Conservation (phyloP, 305 asterid species). For the Fraxinus latifolia region DNA sequence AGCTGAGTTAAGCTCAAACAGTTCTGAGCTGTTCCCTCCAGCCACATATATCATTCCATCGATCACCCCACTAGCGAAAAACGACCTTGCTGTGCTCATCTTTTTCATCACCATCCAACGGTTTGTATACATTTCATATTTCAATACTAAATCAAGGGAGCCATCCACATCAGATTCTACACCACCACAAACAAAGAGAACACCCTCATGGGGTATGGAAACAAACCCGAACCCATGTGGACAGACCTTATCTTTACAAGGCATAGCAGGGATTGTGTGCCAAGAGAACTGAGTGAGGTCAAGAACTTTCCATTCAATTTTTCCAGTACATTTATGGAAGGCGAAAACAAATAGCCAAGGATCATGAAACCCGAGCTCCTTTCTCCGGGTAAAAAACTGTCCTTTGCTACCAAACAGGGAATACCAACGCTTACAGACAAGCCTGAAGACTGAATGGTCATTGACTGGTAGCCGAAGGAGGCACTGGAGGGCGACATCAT, state of each 20-base stretch:
- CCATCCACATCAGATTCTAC: conserved; percentile 77
- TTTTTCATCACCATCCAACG: conserved; percentile 87
- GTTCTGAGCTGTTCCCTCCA: conserved; percentile 78
- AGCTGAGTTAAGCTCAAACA: conserved; percentile 72
- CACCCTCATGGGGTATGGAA: conserved; percentile 72
- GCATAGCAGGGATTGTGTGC: conserved; percentile 92
- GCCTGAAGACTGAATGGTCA: conserved; percentile 47
- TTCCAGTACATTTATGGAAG: conserved; percentile 79
- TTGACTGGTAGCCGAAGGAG: conserved; percentile 79
- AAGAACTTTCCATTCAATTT: conserved; percentile 82
- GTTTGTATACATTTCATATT: conserved; percentile 65
- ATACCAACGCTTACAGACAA: conserved; percentile 77
- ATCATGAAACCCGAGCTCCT: conserved; percentile 71
- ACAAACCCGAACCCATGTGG: conserved; percentile 87
- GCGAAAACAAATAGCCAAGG: conserved; percentile 90
- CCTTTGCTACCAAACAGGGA: conserved; percentile 70
- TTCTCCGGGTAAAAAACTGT: conserved; percentile 65
- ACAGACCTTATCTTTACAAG: conserved; percentile 83
- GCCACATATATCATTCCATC: conserved; percentile 85
- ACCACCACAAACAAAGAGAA: conserved; percentile 78
- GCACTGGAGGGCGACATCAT: conserved; percentile 79
- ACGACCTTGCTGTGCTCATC: conserved; percentile 83
- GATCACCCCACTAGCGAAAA: conserved; percentile 78
- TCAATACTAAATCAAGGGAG: conserved; percentile 75
- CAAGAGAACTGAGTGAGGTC: conserved; percentile 61